Percentiles rank a stretch among this genome's conserved stretches.
Evolutionary conservation across 768 basidiomycete species (phyloP).

Genomic region (Termitomyces sp.): DNA sequence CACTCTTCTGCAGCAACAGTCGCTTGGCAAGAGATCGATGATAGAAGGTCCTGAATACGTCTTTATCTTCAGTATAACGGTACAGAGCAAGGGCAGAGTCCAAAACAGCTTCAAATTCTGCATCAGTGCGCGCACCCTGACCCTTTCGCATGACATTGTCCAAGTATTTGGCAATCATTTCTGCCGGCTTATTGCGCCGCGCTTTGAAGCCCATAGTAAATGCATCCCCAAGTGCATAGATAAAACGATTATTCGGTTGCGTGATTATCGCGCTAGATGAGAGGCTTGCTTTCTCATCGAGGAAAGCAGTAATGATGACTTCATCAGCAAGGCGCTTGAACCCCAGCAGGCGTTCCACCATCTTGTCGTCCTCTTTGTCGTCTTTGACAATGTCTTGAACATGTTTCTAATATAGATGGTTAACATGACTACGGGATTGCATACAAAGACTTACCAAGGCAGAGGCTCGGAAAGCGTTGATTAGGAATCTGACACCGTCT

Average conservation of each 20-base stretch:
- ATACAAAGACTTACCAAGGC: constrained; percentile 43
- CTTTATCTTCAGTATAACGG: constrained; percentile 87
- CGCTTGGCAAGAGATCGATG: constrained; percentile 86
- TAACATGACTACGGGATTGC: not conserved
- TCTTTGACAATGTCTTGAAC: constrained; percentile 70
- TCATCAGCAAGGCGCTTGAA: constrained; percentile 60
- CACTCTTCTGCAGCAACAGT: constrained; percentile 77
- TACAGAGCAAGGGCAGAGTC: constrained; percentile 73
- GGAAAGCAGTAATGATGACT: constrained; percentile 49
- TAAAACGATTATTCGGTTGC: constrained; percentile 50
- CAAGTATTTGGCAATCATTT: constrained; percentile 89
- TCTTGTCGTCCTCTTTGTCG: constrained; percentile 58
- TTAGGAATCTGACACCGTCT: constrained; percentile 47
- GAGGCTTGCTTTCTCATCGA: constrained; percentile 29
- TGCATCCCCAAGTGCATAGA: constrained; percentile 67
- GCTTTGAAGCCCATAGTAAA: constrained; percentile 74
- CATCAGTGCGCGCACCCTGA: constrained; percentile 64
- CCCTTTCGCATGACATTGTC: constrained; percentile 87
- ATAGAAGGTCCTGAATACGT: constrained; percentile 93
- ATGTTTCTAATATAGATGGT: constrained; percentile 34
- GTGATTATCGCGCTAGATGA: constrained; percentile 31
- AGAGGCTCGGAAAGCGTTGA: constrained; percentile 57
- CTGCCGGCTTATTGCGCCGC: constrained; percentile 80
- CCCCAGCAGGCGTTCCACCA: constrained; percentile 70
- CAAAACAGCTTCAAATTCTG: constrained; percentile 58